Percentiles rank a stretch among this genome's conserved stretches.
Evolutionary conservation across 805 yeast genomes (phyloP).

Genomic region (Hanseniaspora pseudoguilliermondii): DNA sequence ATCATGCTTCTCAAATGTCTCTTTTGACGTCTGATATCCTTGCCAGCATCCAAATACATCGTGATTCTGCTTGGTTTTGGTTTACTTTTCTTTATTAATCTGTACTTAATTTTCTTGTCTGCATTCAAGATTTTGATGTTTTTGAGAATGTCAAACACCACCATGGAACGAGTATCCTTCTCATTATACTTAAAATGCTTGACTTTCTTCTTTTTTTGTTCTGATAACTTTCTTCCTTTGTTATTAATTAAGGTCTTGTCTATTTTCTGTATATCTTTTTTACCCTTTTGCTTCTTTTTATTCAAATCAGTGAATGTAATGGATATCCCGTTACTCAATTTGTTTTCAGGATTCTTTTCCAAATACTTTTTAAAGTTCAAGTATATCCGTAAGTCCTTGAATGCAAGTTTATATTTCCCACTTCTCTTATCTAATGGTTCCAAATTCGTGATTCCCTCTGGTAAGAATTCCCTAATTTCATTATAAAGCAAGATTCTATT

Average conservation of each 20-base stretch:
- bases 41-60: neutral
- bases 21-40: neutral
- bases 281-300: neutral
- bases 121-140: neutral
- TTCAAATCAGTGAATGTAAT: neutral
- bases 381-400: neutral
- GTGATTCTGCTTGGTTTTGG: neutral
- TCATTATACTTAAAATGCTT: slow-evolving; percentile 6
- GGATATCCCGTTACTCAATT: neutral
- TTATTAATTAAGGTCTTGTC: neutral
- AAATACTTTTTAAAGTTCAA: neutral
- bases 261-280: neutral
- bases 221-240: neutral
- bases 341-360: neutral
- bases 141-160: slow-evolving; percentile 1
- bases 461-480: slow-evolving; percentile 8
- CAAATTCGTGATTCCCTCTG: slow-evolving; percentile 6
- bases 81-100: slow-evolving; percentile 1
- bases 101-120: slow-evolving; percentile 9
- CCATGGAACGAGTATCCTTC: slow-evolving; percentile 1
- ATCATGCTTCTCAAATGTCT: neutral
- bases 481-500: slow-evolving; percentile 3
- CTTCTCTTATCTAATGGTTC: neutral
- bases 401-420: neutral
- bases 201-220: neutral